Percentiles rank a stretch among this genome's conserved stretches.
Evolutionary conservation across 2,329 filamentous ascomycete species (phyloP).

Genomic region (Cladophialophora immunda): DNA sequence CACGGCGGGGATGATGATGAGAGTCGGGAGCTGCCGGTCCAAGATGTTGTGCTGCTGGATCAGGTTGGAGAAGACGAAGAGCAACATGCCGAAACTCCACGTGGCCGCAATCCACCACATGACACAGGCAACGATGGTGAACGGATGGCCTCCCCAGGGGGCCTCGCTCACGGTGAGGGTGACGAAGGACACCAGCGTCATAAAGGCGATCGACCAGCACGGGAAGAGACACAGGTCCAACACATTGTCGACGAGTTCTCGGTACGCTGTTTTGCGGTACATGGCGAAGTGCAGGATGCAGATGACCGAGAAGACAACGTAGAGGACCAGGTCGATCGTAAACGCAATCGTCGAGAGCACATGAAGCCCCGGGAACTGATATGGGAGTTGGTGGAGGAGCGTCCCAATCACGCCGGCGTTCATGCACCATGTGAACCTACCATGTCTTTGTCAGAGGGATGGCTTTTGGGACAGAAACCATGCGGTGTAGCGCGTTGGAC

Average conservation of each 20-base stretch:
- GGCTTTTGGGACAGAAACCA: neutral
- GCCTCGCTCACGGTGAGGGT: conserved; percentile 65
- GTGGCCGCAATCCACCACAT: conserved; percentile 54
- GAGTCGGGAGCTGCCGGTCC: conserved; percentile 48
- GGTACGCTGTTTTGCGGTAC: conserved; percentile 45
- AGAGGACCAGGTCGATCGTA: conserved; percentile 49
- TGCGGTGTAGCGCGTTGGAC: neutral
- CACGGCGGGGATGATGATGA: conserved; percentile 43
- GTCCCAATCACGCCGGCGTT: conserved; percentile 36
- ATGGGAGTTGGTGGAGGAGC: conserved; percentile 42
- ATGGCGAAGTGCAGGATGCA: conserved; percentile 47
- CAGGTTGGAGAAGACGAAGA: conserved; percentile 45
- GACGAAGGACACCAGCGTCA: conserved; percentile 43
- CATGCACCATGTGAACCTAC: conserved; percentile 40
- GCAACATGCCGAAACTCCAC: conserved; percentile 41
- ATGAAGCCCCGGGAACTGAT: conserved; percentile 51
- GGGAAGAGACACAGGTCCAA: conserved; percentile 51
- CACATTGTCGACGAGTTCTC: conserved; percentile 45
- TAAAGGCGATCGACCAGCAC: conserved; percentile 50
- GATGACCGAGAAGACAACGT: conserved; percentile 43
- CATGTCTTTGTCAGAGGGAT: neutral
- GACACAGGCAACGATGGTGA: conserved; percentile 46
- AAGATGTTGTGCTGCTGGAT: conserved; percentile 49
- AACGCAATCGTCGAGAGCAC: conserved; percentile 51
- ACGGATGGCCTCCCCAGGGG: conserved; percentile 43